These are phyloP conservation scores for Pyricularia sp. DNA, from an alignment of 2,329 filamentous ascomycete genomes.

Conservation along the genomic window DNA sequence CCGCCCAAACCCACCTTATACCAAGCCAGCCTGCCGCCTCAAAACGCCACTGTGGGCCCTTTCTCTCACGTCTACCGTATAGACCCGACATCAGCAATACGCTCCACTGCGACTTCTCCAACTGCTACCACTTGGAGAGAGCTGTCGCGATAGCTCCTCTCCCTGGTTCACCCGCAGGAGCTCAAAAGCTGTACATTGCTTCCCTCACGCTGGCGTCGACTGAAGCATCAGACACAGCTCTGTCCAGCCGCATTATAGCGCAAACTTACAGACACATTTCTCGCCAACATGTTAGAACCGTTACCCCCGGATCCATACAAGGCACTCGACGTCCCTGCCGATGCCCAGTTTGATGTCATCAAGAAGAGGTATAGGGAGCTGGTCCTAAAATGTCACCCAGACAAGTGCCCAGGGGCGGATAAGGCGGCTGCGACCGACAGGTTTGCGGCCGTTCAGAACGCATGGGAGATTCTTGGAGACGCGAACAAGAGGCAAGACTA, in stretches of 20 bases:
- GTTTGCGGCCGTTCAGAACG: constrained; percentile 2
- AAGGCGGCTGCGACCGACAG: constrained; percentile 1
- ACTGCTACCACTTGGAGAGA: background rate
- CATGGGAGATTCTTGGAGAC: constrained; percentile 5
- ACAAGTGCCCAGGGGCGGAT: constrained; percentile 43
- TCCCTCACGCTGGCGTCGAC: constrained; percentile 5
- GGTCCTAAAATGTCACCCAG: constrained; percentile 80
- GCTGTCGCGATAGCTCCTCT: background rate
- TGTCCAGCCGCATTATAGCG: background rate
- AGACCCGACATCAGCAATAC: background rate
- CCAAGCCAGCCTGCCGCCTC: background rate
- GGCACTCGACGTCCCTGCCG: constrained; percentile 62
- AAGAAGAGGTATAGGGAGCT: constrained; percentile 76
- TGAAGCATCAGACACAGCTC: background rate
- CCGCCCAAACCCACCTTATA: background rate
- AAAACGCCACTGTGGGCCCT: background rate
- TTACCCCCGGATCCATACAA: constrained; percentile 68
- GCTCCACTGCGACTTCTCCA: background rate
- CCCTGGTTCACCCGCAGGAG: background rate
- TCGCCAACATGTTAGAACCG: constrained; percentile 33
- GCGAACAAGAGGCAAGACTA: background rate
- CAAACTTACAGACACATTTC: background rate
- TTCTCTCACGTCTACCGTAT: background rate
- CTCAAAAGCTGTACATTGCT: background rate
- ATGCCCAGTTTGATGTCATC: constrained; percentile 63